These are phyloP conservation scores for Fusarium duplospermum DNA, from an alignment of 2,329 filamentous ascomycete species.

Conservation along the genomic window DNA sequence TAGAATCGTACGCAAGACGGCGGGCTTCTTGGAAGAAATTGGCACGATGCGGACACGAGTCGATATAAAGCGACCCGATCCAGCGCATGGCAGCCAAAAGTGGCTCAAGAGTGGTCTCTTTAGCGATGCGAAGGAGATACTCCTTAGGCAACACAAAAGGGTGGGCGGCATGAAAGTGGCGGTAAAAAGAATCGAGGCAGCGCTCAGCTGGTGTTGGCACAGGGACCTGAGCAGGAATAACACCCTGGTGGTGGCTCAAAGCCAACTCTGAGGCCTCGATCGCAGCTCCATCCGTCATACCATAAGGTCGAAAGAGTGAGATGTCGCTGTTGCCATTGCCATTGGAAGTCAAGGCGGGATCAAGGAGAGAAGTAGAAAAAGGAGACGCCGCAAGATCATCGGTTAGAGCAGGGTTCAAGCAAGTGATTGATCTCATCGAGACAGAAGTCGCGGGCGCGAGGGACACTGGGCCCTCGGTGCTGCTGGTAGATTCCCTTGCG, in stretches of 20 bases:
- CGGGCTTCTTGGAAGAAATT: slow-evolving; percentile 70
- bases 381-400: slow-evolving; percentile 29
- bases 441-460: slow-evolving; percentile 51
- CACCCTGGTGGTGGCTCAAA: slow-evolving; percentile 23
- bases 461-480: slow-evolving; percentile 54
- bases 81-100: slow-evolving; percentile 67
- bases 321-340: slow-evolving; percentile 18
- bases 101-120: slow-evolving; percentile 60
- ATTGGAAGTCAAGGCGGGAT: slow-evolving; percentile 7
- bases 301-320: slow-evolving; percentile 28
- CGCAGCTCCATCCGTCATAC: slow-evolving; percentile 40
- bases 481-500: slow-evolving; percentile 24
- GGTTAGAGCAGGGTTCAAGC: slow-evolving; percentile 24
- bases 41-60: slow-evolving; percentile 58
- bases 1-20: slow-evolving; percentile 60
- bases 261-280: slow-evolving; percentile 36
- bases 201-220: slow-evolving; percentile 58
- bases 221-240: slow-evolving; percentile 34
- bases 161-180: slow-evolving; percentile 67
- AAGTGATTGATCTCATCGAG: slow-evolving; percentile 15
- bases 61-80: slow-evolving; percentile 67
- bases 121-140: slow-evolving; percentile 60
- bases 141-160: slow-evolving; percentile 68
- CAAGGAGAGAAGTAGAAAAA: slow-evolving; percentile 33
- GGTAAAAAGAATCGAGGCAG: slow-evolving; percentile 69